phyloP scores from a whole-genome alignment of 2,329 filamentous ascomycete species.

The Bipolaris bicolor region DNA sequence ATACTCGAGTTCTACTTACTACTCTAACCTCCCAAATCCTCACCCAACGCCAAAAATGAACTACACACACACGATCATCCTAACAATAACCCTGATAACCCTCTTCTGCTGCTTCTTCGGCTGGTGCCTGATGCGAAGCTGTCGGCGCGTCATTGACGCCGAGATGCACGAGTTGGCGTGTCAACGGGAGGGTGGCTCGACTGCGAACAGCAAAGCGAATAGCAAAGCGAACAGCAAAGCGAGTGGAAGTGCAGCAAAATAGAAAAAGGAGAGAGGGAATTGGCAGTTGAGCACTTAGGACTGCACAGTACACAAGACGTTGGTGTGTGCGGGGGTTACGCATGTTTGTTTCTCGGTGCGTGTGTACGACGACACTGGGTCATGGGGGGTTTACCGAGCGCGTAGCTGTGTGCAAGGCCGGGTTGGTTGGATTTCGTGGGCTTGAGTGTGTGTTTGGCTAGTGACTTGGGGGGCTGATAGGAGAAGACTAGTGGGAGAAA shows the following conservation, averaged over 20 bases:
- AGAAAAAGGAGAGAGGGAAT: too few species aligned
- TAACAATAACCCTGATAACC: slow-evolving; percentile 20
- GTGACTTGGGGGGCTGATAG: background rate
- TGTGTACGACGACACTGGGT: background rate
- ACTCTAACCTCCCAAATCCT: too few species aligned
- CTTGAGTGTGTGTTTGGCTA: background rate
- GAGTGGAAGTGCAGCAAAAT: background rate
- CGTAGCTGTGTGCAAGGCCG: background rate
- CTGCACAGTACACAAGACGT: too few species aligned
- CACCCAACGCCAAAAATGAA: slow-evolving; percentile 4
- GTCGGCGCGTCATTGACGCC: slow-evolving; percentile 22
- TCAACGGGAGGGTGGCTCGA: background rate
- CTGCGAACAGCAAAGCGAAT: too few species aligned
- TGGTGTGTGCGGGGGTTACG: background rate
- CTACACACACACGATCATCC: slow-evolving; percentile 20
- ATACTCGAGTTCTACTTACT: too few species aligned
- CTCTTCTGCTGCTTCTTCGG: slow-evolving; percentile 26
- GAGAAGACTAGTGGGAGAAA: background rate
- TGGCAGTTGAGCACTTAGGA: too few species aligned
- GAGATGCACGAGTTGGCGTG: slow-evolving; percentile 18
- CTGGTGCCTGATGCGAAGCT: slow-evolving; percentile 23
- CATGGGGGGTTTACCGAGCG: background rate
- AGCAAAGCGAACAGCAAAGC: background rate
- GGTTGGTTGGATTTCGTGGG: background rate
- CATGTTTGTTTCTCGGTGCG: background rate